Base-by-base conservation (phyloP, 768 basidiomycete genomes). In the Podaxis rugospora region DNA sequence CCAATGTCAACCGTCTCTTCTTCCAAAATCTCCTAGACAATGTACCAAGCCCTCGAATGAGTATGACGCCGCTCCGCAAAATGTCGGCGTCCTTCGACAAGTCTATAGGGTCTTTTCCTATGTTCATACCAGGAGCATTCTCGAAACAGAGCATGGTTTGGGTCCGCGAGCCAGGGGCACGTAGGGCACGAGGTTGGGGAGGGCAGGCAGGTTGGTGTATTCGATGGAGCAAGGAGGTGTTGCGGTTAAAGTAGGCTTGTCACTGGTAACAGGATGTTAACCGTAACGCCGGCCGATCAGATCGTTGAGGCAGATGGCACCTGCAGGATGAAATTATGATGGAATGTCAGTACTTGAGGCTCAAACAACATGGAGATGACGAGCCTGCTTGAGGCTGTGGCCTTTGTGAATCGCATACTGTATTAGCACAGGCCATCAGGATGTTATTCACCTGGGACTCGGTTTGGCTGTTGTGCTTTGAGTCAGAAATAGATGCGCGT, bases 241-340 rank as follows among this genome's bases (percentile, higher is more conserved):
- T 61, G 59, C 27, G 59, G 59, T 55, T 61, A 61, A 61, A 61
- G 59, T 61, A 58, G 42, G 56, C n/a, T 14, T 32, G 59, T 46
- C 46, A 49, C 51, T 47, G 13, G 59, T 55, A 37, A 60, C 58
- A 21, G 21, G 46, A 25, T 36, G 52, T 21, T 53, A 23, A 14
- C 53, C 16, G 51, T 46, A 39, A 46, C 44, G 18, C 44, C 52
- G 52, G 23, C 59, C 59, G 59, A 61, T 61, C 59, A 61, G 59
- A 61, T 61, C 59, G 59, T 61, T 55, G 44, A 40, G 2, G 44
- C 16, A 49, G 59, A 50, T 61, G 59, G 59, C 52, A 50, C 52
- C 46, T 51, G 52, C 53, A 37, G 46, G 46, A 54, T 46, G 46
- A 4, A 57, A 57, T 35, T 37, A 25, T 55, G 42, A 53, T 46